Evolutionary conservation across 2,329 filamentous ascomycete genomes (phyloP).

Genomic region (Parafenestella ontariensis): DNA sequence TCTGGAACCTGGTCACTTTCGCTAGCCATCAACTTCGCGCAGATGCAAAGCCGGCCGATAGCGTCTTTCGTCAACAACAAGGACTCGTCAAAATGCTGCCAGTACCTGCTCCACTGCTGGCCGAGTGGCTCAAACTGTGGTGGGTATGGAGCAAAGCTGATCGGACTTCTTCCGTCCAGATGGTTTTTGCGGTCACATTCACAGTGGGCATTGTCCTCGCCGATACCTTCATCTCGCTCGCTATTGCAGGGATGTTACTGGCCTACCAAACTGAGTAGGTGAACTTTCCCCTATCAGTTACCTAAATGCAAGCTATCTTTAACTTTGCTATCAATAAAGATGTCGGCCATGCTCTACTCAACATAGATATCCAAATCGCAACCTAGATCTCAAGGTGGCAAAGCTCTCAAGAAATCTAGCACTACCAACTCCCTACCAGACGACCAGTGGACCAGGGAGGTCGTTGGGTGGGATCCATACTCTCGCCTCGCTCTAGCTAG

Average conservation of each 20-base stretch:
- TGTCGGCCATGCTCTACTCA: not conserved
- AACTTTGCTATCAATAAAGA: not conserved
- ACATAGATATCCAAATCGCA: not conserved
- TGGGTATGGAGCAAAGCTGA: slow-evolving; percentile 21
- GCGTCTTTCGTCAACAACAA: slow-evolving; percentile 25
- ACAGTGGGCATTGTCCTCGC: slow-evolving; percentile 10
- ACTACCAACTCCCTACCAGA: not conserved
- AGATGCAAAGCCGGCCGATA: slow-evolving; percentile 13
- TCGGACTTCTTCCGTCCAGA: slow-evolving; percentile 1
- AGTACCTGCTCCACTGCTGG: slow-evolving; percentile 16
- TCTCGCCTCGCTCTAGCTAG: slow-evolving; percentile 2
- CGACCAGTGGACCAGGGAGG: slow-evolving; percentile 8
- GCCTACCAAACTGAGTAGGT: not conserved
- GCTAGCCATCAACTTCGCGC: slow-evolving; percentile 22
- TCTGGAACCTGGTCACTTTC: slow-evolving; percentile 27
- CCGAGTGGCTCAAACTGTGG: slow-evolving; percentile 25
- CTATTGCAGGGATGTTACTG: not conserved
- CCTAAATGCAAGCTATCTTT: not conserved
- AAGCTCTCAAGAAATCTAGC: not conserved
- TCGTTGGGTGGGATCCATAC: slow-evolving; percentile 1
- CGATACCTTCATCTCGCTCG: slow-evolving; percentile 25
- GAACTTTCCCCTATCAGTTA: not conserved
- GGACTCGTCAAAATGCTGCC: slow-evolving; percentile 24
- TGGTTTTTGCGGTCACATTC: slow-evolving; percentile 16
- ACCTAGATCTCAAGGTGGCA: not conserved